Evolutionary conservation across 2,329 filamentous ascomycete genomes (phyloP), one percentile per base, ranked within the genome.

Genomic region (Diplodia mutila): DNA sequence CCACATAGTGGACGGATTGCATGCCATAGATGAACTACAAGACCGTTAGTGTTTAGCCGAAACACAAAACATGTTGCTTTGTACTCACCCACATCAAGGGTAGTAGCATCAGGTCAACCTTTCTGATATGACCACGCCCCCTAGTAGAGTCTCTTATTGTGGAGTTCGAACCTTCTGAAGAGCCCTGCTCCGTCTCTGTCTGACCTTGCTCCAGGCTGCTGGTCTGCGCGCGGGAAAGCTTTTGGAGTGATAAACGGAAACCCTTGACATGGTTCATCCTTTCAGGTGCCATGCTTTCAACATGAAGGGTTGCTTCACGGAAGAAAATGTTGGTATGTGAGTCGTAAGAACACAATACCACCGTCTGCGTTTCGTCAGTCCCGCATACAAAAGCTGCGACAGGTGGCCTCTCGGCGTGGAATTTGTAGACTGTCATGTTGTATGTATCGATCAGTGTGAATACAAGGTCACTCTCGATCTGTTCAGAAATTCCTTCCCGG

Each of bases 361-460:
- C 78, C 3, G 80, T 72, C 53, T 80, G 78, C 76, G 79, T 79
- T 1, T 76, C 77, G 68, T 81, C 80, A 5, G 69, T 67, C 7
- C 77, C 80, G 53, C 75, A 77, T 0, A 80, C 55, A n/a, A 83
- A 69, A 32, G 80, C 72, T 7, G 75, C 76, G 0, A 76, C 71
- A 0, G 81, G 81, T 1, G 80, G 79, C 1, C 75, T 34, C 6
- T 61, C 70, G 9, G 78, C 77, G 18, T 55, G 42, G 67, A 81
- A 80, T 16, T 77, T 67, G 1, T 74, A 78, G 5, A 78, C 76
- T 2, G 78, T 81, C 73, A 80, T 74, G n/a, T 74, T 77, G 64
- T 72, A 71, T 0, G 79, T 82, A 68, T 82, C 79, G 14, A 82
- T 74, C 1, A 82, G 71, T 0, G 80, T 82, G 70, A 80, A 81